Conservation (phyloP, 768 basidiomycete species). For the Boletus subparvulus region DNA sequence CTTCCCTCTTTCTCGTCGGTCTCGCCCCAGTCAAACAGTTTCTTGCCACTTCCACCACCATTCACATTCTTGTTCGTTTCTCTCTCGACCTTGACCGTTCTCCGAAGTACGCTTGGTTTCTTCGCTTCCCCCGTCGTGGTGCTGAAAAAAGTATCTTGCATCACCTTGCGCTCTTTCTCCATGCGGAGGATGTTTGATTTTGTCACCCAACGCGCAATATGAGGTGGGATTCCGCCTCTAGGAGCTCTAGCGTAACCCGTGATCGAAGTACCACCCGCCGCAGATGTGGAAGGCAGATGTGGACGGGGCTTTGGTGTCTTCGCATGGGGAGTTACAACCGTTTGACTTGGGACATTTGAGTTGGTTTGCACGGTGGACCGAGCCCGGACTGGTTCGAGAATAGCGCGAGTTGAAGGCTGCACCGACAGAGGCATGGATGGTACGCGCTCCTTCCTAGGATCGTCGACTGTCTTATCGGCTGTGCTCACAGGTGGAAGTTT, state of each 20-base stretch:
- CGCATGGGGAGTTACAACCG: neutral
- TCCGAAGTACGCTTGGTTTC: slow-evolving; percentile 31
- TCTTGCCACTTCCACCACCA: neutral
- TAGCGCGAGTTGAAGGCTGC: neutral
- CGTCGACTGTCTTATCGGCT: neutral
- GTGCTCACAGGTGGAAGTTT: neutral
- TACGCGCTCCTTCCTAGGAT: neutral
- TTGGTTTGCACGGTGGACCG: neutral
- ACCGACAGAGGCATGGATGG: neutral
- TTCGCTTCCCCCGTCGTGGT: slow-evolving; percentile 2
- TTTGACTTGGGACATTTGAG: neutral
- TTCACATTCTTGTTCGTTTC: neutral
- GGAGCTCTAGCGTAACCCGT: slow-evolving; percentile 20
- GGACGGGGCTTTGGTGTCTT: slow-evolving; percentile 9
- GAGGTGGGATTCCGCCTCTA: slow-evolving; percentile 32
- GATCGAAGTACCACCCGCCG: neutral
- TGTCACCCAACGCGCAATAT: slow-evolving; percentile 32
- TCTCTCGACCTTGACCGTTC: neutral
- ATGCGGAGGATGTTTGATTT: slow-evolving; percentile 24
- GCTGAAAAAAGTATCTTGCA: slow-evolving; percentile 12
- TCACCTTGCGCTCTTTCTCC: slow-evolving; percentile 26
- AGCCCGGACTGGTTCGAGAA: slow-evolving; percentile 2
- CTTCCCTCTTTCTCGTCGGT: slow-evolving; percentile 58
- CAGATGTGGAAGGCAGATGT: neutral
- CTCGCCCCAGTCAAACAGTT: slow-evolving; percentile 70